phyloP scores from a whole-genome alignment of 1,284 basidiomycete genomes.

The Marasmius tenuissimus region DNA sequence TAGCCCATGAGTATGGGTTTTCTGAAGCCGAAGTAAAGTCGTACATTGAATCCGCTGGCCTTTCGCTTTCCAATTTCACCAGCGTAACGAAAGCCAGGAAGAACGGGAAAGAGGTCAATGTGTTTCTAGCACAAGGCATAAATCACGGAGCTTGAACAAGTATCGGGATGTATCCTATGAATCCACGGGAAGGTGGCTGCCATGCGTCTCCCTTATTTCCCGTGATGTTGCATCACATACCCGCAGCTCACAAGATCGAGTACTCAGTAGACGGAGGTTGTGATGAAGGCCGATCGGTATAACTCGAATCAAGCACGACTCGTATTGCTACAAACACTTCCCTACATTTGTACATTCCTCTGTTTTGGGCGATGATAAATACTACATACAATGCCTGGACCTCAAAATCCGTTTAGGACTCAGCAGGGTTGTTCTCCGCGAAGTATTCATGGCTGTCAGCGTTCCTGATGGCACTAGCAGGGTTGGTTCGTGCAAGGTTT shows the following conservation, averaged over 20 bases:
- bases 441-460: slow-evolving; percentile 56
- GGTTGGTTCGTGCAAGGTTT: slow-evolving; percentile 38
- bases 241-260: too few species aligned
- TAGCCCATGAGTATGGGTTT: slow-evolving; percentile 17
- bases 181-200: too few species aligned
- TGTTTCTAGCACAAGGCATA: slow-evolving; percentile 21
- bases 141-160: slow-evolving; percentile 5
- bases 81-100: slow-evolving; percentile 13
- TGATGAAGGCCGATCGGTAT: too few species aligned
- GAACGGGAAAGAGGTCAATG: slow-evolving; percentile 15
- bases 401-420: too few species aligned
- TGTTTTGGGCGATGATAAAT: too few species aligned
- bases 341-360: too few species aligned
- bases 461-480: slow-evolving; percentile 39
- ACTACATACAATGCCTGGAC: too few species aligned
- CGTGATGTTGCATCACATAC: too few species aligned
- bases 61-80: slow-evolving; percentile 9
- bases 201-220: too few species aligned
- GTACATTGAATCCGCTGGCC: slow-evolving; percentile 11
- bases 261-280: too few species aligned
- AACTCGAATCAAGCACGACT: too few species aligned
- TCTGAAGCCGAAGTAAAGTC: slow-evolving; percentile 5
- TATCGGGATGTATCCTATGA: background rate
- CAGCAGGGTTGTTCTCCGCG: slow-evolving; percentile 49
- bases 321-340: too few species aligned